These are phyloP conservation scores for Hanseniaspora uvarum DNA, from an alignment of 1,139 yeast species.

Conservation along the genomic window DNA sequence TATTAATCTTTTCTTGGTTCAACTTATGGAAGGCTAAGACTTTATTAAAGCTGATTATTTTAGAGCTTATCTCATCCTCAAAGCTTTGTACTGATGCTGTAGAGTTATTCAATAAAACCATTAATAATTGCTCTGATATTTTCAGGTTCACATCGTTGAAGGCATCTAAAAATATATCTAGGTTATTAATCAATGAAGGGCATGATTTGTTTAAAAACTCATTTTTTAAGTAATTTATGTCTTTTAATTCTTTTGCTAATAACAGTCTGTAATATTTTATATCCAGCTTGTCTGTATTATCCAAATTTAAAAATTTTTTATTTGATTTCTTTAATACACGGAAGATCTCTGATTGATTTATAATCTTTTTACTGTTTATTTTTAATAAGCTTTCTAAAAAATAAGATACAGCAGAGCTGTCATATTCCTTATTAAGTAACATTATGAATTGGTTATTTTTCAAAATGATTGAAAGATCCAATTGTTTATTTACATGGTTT, in stretches of 20 bases:
- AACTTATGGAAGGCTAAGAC: background rate
- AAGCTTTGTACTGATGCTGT: background rate
- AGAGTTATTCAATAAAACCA: background rate
- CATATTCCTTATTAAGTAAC: background rate
- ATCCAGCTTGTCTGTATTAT: background rate
- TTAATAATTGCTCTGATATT: background rate
- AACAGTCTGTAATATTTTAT: background rate
- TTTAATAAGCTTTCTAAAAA: background rate
- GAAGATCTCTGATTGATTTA: background rate
- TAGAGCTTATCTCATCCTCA: background rate
- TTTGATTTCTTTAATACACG: background rate
- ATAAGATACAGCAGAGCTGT: background rate
- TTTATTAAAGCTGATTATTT: background rate
- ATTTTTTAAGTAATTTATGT: background rate
- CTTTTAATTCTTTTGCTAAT: background rate
- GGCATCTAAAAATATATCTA: background rate
- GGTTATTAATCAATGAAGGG: background rate
- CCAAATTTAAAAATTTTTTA: background rate
- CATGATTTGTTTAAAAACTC: background rate
- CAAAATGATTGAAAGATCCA: background rate
- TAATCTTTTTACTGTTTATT: background rate
- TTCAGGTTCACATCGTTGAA: background rate
- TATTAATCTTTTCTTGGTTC: background rate
- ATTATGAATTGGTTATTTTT: background rate
- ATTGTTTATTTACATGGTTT: background rate